Percentiles rank a stretch among this genome's conserved stretches.
Evolutionary conservation across 306 rosid genomes (phyloP).

Genomic region (Cicer pinnatifidum): DNA sequence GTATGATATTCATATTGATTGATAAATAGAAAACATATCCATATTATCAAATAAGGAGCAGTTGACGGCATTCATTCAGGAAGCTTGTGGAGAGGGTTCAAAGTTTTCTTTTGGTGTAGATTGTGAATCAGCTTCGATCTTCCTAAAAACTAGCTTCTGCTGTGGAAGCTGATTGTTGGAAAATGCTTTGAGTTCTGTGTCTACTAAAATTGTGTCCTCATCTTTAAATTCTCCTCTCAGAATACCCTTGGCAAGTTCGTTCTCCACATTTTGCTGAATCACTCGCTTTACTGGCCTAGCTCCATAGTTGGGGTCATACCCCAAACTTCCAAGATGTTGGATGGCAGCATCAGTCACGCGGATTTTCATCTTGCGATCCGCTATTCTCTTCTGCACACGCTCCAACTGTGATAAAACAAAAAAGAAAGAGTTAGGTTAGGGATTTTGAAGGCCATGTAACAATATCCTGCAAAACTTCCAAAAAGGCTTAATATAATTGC

Average conservation of each 20-base stretch:
- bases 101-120: conserved; percentile 48
- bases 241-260: conserved; percentile 93
- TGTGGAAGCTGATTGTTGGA: conserved; percentile 81
- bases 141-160: conserved; percentile 72
- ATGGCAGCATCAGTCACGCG: conserved; percentile 77
- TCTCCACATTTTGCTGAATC: conserved; percentile 90
- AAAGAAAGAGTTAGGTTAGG: neutral
- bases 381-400: conserved; percentile 83
- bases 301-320: conserved; percentile 92
- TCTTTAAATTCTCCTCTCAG: conserved; percentile 91
- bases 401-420: conserved; percentile 47
- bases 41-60: neutral
- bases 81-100: conserved; percentile 55
- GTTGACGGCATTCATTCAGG: conserved; percentile 38
- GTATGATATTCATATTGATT: conserved; percentile 7
- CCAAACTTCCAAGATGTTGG: conserved; percentile 81
- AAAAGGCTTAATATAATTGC: neutral
- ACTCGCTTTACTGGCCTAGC: conserved; percentile 98
- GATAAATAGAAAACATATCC: neutral
- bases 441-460: neutral
- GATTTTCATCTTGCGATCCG: conserved; percentile 82
- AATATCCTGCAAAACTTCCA: neutral
- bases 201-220: conserved; percentile 67
- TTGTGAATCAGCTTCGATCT: conserved; percentile 51
- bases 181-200: conserved; percentile 78